These are phyloP conservation scores for Coemansia sp. DNA, from an alignment of 192 early-diverging fungal genomes.

Conservation along the genomic window DNA sequence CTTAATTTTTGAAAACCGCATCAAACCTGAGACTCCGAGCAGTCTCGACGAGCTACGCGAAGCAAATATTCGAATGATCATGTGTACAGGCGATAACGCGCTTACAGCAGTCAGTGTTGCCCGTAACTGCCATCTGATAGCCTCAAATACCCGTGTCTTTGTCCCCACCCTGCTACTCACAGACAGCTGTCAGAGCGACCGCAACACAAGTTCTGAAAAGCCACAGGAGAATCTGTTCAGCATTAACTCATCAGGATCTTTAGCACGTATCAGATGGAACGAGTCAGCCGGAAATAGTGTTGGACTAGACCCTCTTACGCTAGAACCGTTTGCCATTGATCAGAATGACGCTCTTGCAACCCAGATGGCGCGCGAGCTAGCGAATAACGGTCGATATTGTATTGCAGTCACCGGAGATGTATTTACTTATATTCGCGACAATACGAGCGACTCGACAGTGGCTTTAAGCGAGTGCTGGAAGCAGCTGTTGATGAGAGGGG, in stretches of 20 bases:
- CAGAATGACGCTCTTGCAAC: not conserved
- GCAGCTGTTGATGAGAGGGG: conserved; percentile 80
- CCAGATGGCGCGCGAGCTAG: conserved; percentile 20
- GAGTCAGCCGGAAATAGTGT: conserved; percentile 56
- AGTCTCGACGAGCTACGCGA: conserved; percentile 72
- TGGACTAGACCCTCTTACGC: conserved; percentile 51
- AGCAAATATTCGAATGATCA: conserved; percentile 85
- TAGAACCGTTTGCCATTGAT: conserved; percentile 21
- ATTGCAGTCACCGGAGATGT: conserved; percentile 92
- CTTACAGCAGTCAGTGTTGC: conserved; percentile 93
- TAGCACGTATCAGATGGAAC: conserved; percentile 24
- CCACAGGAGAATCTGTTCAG: too few relatives aligned
- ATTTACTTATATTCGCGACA: conserved; percentile 62
- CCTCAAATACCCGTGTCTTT: conserved; percentile 66
- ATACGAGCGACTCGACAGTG: conserved; percentile 44
- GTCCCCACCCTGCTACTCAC: conserved; percentile 61
- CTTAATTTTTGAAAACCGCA: conserved; percentile 96
- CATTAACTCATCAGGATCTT: conserved; percentile 1
- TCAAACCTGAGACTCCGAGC: conserved; percentile 76
- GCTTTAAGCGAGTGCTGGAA: conserved; percentile 42
- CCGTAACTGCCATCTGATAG: conserved; percentile 84
- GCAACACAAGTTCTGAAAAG: too few relatives aligned
- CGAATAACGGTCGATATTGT: conserved; percentile 56
- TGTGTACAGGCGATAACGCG: conserved; percentile 99
- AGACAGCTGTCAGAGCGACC: not conserved